Evolutionary conservation across 129 eudicot genomes (phyloP).

Genomic region (Pulicaria dysenterica): DNA sequence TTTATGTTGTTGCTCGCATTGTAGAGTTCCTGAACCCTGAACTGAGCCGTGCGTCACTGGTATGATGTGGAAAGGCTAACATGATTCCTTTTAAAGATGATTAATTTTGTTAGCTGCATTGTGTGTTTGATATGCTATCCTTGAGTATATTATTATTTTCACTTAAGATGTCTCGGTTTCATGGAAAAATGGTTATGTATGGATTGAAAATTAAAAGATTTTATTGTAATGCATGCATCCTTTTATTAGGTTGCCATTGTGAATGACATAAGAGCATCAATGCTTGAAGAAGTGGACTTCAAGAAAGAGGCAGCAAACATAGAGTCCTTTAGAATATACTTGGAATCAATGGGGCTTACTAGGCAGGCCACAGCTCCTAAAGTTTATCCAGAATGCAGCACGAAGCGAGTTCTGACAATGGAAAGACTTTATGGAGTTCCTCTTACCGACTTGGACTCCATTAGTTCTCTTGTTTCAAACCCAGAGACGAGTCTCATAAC

Average conservation of each 20-base stretch:
- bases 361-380: conserved; percentile 96
- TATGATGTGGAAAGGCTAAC: conserved; percentile 30
- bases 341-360: conserved; percentile 86
- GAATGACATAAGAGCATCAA: conserved; percentile 88
- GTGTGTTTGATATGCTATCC: neutral
- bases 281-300: conserved; percentile 99
- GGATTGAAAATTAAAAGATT: neutral
- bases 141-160: neutral
- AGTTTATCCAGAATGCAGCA: conserved; percentile 81
- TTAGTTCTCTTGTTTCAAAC: conserved; percentile 80
- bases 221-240: conserved; percentile 18
- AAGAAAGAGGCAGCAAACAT: conserved; percentile 89
- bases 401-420: conserved; percentile 79
- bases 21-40: conserved; percentile 96
- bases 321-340: conserved; percentile 81
- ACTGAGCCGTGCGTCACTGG: conserved; percentile 86
- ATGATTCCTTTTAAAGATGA: neutral
- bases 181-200: neutral
- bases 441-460: conserved; percentile 91
- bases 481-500: conserved; percentile 97
- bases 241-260: conserved; percentile 85
- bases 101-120: conserved; percentile 1
- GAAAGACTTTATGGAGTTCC: conserved; percentile 99
- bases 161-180: neutral
- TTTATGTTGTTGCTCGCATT: conserved; percentile 89